These are phyloP conservation scores for Balamuthia mandrillaris DNA, from an alignment of 208 protist species.

Conservation along the genomic window DNA sequence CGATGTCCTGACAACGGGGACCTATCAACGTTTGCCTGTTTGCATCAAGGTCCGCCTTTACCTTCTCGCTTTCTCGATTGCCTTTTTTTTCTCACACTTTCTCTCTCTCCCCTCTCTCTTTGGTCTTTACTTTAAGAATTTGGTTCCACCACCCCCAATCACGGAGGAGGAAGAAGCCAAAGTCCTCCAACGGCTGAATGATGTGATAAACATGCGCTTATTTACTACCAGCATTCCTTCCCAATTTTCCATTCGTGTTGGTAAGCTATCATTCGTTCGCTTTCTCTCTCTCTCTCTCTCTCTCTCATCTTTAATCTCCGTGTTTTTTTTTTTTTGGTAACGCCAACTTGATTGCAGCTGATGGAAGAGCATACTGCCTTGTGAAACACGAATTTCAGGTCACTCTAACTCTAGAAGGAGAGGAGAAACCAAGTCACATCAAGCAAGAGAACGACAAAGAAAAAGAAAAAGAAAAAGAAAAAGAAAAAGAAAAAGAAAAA, in stretches of 20 bases:
- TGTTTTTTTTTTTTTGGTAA: background rate
- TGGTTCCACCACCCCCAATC: slow-evolving; percentile 31
- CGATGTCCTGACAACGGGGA: slow-evolving; percentile 45
- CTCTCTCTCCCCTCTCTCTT: background rate
- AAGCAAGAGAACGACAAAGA: too few relatives aligned
- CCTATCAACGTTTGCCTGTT: slow-evolving; percentile 42
- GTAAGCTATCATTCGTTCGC: slow-evolving; percentile 8
- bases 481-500: too few relatives aligned
- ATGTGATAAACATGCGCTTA: slow-evolving; percentile 33
- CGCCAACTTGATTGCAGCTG: background rate
- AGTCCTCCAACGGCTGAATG: slow-evolving; percentile 2
- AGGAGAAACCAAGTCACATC: background rate
- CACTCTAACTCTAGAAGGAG: slow-evolving; percentile 37
- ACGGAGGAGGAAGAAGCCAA: slow-evolving; percentile 17
- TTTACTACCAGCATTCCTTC: slow-evolving; percentile 39
- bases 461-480: too few relatives aligned
- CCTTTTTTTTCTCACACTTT: background rate
- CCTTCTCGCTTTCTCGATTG: background rate
- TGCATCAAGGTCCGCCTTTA: slow-evolving; percentile 4
- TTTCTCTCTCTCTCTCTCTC: background rate
- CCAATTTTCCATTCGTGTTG: slow-evolving; percentile 43
- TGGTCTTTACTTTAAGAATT: background rate
- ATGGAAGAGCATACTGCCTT: slow-evolving; percentile 36
- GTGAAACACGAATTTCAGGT: slow-evolving; percentile 48
- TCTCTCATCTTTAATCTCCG: background rate